Evolutionary conservation across 2,329 filamentous ascomycete genomes (phyloP).

Genomic region (Aspergillus uvarum): DNA sequence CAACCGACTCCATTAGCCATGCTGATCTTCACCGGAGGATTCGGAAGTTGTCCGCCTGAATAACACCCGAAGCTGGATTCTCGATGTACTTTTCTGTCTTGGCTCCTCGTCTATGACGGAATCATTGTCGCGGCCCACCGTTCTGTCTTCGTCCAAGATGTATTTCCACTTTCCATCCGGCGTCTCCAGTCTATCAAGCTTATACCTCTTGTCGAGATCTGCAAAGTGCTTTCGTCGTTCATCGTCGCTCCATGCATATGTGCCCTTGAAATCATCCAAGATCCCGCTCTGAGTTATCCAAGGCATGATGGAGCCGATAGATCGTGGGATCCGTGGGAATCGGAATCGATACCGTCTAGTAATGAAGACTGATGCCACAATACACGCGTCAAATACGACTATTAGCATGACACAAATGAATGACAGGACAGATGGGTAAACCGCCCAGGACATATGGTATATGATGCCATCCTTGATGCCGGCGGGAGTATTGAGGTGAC

Average conservation of each 20-base stretch:
- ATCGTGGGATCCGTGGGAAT: constrained; percentile 19
- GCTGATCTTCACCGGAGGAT: background rate
- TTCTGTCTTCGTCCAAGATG: constrained; percentile 6
- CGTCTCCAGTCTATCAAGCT: background rate
- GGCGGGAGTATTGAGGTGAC: background rate
- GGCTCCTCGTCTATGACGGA: background rate
- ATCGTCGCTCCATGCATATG: constrained; percentile 8
- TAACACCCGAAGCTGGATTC: background rate
- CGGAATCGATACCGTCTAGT: constrained; percentile 13
- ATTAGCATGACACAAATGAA: constrained; percentile 20
- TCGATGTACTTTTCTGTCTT: background rate
- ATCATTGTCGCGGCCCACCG: background rate
- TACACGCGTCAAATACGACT: constrained; percentile 18
- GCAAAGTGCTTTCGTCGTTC: constrained; percentile 15
- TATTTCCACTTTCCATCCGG: constrained; percentile 5
- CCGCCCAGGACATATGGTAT: constrained; percentile 13
- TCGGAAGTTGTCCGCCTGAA: background rate
- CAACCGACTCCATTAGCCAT: background rate
- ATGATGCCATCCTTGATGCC: constrained; percentile 4
- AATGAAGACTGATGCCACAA: constrained; percentile 21
- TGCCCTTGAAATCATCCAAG: constrained; percentile 16
- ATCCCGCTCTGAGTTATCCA: constrained; percentile 19
- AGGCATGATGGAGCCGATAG: constrained; percentile 20
- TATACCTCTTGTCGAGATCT: constrained; percentile 12
- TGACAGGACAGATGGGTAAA: constrained; percentile 16